These are phyloP conservation scores for Mycena metata DNA, from an alignment of 768 basidiomycete species.

Conservation along the genomic window DNA sequence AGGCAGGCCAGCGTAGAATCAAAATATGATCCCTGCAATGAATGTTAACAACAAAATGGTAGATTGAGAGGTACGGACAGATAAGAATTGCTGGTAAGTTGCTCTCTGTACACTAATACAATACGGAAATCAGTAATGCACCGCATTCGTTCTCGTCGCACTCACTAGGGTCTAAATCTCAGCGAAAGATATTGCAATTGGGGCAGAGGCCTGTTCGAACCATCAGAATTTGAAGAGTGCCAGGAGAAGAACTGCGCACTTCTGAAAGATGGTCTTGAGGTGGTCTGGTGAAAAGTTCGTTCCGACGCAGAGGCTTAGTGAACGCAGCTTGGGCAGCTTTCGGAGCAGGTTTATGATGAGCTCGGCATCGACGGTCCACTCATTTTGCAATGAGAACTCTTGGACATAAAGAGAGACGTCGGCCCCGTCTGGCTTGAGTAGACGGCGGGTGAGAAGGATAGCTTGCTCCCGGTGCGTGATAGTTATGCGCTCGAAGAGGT, in stretches of 20 bases:
- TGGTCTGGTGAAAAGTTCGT: constrained; percentile 85
- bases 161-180: constrained; percentile 89
- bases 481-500: constrained; percentile 71
- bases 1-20: constrained; percentile 77
- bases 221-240: not conserved
- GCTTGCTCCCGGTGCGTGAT: constrained; percentile 67
- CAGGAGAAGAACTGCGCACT: not conserved
- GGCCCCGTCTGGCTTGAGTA: constrained; percentile 53
- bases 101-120: constrained; percentile 70
- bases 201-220: constrained; percentile 51
- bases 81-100: constrained; percentile 86
- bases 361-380: constrained; percentile 82
- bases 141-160: constrained; percentile 9
- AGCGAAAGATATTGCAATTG: constrained; percentile 68
- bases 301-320: constrained; percentile 77
- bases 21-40: constrained; percentile 80
- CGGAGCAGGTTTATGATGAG: constrained; percentile 77
- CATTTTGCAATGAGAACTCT: constrained; percentile 63
- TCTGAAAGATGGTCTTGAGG: constrained; percentile 72
- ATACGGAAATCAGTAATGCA: not conserved
- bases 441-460: constrained; percentile 66
- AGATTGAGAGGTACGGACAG: constrained; percentile 52
- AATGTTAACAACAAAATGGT: constrained; percentile 5
- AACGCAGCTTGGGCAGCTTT: constrained; percentile 64
- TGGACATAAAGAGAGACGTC: constrained; percentile 57